These are phyloP conservation scores for Amylostereum areolatum DNA, from an alignment of 1,284 basidiomycete species.

Conservation along the genomic window DNA sequence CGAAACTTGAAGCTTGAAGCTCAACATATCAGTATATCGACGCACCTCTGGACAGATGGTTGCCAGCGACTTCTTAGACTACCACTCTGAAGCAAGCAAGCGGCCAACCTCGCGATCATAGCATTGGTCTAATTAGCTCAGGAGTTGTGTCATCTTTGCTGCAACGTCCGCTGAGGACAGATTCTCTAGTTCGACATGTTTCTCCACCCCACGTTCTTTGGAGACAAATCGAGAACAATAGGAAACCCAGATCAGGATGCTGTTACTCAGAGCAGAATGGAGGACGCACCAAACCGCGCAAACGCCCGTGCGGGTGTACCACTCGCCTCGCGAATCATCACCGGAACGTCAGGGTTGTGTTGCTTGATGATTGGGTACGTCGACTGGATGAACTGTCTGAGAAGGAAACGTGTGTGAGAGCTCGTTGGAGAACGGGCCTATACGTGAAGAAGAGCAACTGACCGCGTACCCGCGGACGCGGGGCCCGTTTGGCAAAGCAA, in stretches of 20 bases:
- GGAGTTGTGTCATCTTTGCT: conserved; percentile 57
- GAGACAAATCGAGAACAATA: conserved; percentile 5
- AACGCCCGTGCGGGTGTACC: conserved; percentile 86
- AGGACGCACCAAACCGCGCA: conserved; percentile 81
- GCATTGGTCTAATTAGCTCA: conserved; percentile 27
- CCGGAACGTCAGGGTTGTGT: conserved; percentile 85
- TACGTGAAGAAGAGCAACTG: conserved; percentile 18
- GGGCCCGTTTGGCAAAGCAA: conserved; percentile 79
- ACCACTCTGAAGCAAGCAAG: background rate
- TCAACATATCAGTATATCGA: background rate
- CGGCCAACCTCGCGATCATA: conserved; percentile 1
- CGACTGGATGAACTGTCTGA: conserved; percentile 79
- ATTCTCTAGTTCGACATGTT: conserved; percentile 75
- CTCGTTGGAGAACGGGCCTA: background rate
- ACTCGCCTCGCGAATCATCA: conserved; percentile 86
- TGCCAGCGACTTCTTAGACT: background rate
- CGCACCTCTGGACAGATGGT: background rate
- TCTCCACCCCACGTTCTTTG: conserved; percentile 73
- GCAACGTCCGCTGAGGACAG: conserved; percentile 69
- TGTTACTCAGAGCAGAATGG: background rate
- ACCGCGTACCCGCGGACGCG: conserved; percentile 83
- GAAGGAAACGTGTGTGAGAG: background rate
- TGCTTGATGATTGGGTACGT: conserved; percentile 82
- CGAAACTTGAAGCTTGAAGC: background rate
- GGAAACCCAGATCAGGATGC: conserved; percentile 1